Evolutionary conservation across 306 rosid species (phyloP), one percentile per base, ranked within the genome.

Genomic region (Dalbergia cultrata): DNA sequence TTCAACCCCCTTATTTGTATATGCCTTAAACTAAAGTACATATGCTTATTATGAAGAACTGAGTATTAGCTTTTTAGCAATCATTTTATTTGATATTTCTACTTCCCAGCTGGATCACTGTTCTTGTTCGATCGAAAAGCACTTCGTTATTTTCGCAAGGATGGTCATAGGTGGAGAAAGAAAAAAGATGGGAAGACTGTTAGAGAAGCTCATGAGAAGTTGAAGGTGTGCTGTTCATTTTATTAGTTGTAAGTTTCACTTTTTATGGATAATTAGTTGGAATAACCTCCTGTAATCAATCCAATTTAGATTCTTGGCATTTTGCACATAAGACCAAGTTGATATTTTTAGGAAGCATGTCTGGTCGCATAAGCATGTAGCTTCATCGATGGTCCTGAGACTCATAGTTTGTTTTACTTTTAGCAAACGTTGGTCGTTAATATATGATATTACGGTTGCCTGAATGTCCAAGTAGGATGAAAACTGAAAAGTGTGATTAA

Each of bases 211-310:
- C 95, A 90, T 83, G 97, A 92, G 87, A 90, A 90, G 92, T 86
- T 92, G 90, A 92, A 92, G 95, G 97, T 90, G 92, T 90, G 94
- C 92, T 84, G 91, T 87, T 86, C 89, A 82, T 88, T 88, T 83
- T 90, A 59, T 86, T 88, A 80, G 86, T 90, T 75, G 91, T 90
- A 87, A 86, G 90, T 90, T 85, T 77, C 80, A 77, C 81, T 45
- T 79, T 83, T 83, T 85, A 74, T 58, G 43, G 39, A 31, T 52
- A 18, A 50, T 76, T 67, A 70, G 63, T 82, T 69, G 77, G 72
- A 41, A 67, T 74, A 31, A 53, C 81, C 85, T 49, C 67, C 19
- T 37, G 26, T 44, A 26, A 50, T 34, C 21, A 16, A 72, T 16
- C 19, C n/a, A 41, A 69, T 82, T 50, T 67, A 76, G 22, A 56